These are phyloP conservation scores for Paraglomus brasilianum DNA, from an alignment of 192 early-diverging fungal species.

Conservation along the genomic window DNA sequence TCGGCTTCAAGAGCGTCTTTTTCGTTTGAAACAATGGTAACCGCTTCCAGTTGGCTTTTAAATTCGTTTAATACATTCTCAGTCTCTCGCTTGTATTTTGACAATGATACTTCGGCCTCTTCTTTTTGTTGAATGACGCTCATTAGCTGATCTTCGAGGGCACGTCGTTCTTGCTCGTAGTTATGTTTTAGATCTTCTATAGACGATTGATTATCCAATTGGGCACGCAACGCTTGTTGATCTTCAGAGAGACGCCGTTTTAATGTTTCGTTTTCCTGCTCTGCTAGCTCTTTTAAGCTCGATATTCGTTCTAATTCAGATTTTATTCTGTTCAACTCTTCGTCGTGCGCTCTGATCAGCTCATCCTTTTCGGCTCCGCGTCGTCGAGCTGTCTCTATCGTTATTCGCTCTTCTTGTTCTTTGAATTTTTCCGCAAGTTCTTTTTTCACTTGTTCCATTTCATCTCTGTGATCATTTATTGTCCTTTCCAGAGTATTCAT, in stretches of 20 bases:
- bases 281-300: neutral
- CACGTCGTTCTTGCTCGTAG: too few relatives aligned
- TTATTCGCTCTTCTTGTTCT: conserved; percentile 16
- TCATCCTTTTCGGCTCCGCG: conserved; percentile 5
- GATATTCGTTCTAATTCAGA: neutral
- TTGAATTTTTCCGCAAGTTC: conserved; percentile 13
- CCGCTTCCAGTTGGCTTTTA: neutral
- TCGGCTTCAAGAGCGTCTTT: neutral
- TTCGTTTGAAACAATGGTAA: neutral
- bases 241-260: neutral
- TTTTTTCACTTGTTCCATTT: conserved; percentile 9
- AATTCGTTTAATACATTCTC: conserved; percentile 1
- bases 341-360: neutral
- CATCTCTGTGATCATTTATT: conserved; percentile 19
- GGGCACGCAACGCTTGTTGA: too few relatives aligned
- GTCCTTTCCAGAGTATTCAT: conserved; percentile 6
- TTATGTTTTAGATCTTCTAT: too few relatives aligned
- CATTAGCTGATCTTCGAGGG: neutral
- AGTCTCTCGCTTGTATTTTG: conserved; percentile 3
- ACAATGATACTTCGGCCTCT: neutral
- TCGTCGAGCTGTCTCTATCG: neutral
- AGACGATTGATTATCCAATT: too few relatives aligned
- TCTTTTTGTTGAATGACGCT: neutral
- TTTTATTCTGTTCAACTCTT: neutral
- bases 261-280: neutral